Percentiles rank a stretch among this genome's conserved stretches.
Conservation (phyloP, 2,329 filamentous ascomycete genomes). For the Teratosphaeria nubilosa region DNA sequence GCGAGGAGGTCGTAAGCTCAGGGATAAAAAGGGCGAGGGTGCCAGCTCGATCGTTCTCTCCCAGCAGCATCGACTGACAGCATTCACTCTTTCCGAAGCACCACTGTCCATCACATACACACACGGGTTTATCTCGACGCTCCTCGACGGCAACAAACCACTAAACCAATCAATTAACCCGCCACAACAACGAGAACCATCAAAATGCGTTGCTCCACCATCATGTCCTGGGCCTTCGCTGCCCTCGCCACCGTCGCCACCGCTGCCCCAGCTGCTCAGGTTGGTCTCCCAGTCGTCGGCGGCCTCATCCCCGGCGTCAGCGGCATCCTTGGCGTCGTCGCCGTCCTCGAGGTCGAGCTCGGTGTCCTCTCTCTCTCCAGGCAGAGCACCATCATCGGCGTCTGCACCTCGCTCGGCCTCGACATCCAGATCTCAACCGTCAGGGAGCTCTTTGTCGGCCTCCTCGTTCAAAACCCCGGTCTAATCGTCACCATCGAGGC, state of each 20-base stretch:
- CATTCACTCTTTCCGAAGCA: neutral
- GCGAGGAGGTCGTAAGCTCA: neutral
- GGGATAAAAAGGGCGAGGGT: neutral
- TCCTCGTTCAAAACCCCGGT: neutral
- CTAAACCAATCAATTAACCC: neutral
- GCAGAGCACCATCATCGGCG: neutral
- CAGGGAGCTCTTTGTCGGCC: neutral
- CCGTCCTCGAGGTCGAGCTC: neutral
- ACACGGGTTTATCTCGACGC: neutral
- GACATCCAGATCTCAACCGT: neutral
- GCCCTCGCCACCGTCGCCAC: neutral
- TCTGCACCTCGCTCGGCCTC: neutral
- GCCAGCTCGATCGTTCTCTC: neutral
- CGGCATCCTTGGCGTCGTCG: neutral
- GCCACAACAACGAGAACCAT: neutral
- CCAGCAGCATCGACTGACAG: neutral
- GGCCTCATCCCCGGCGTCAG: neutral
- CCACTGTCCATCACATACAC: neutral
- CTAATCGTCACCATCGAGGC: neutral
- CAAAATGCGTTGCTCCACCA: neutral
- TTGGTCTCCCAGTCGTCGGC: no score
- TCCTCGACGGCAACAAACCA: neutral
- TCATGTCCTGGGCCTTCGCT: neutral
- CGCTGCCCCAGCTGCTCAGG: no score
- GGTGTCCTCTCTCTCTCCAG: neutral